Percentiles rank a stretch among this genome's conserved stretches.
phyloP scores from a whole-genome alignment of 176 grass and related monocot genomes.

The Cenchrus purpureus region DNA sequence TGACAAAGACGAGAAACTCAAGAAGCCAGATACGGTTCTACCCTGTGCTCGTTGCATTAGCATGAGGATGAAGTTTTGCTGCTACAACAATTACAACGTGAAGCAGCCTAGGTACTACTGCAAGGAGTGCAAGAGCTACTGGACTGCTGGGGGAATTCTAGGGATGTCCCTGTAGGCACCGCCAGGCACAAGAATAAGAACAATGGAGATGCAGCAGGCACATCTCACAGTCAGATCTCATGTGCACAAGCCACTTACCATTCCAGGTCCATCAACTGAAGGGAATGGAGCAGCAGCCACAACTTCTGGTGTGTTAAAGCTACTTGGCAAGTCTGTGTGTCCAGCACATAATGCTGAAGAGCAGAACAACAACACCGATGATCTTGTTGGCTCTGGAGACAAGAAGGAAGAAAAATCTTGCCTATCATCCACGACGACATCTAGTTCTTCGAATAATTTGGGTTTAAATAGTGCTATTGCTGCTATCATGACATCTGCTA shows the following conservation, averaged over 20 bases:
- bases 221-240: no score
- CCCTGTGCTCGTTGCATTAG: constrained; percentile 78
- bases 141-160: no score
- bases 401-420: constrained; percentile 60
- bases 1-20: no score
- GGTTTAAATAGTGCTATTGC: constrained; percentile 41
- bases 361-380: constrained; percentile 43
- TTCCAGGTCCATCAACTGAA: no score
- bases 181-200: no score
- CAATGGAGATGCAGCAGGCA: no score
- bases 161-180: no score
- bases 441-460: constrained; percentile 45
- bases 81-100: no score
- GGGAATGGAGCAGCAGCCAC: constrained; percentile 12
- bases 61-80: constrained; percentile 35
- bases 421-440: constrained; percentile 40
- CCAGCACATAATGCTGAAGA: constrained; percentile 51
- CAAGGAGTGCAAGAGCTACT: no score
- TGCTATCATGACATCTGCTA: not conserved
- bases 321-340: constrained; percentile 43
- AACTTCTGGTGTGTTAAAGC: constrained; percentile 44
- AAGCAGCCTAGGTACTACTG: no score
- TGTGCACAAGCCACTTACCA: no score
- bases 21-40: constrained; percentile 60
- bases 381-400: constrained; percentile 42